Conservation (phyloP, 768 basidiomycete genomes). For the Trametes villosa region DNA sequence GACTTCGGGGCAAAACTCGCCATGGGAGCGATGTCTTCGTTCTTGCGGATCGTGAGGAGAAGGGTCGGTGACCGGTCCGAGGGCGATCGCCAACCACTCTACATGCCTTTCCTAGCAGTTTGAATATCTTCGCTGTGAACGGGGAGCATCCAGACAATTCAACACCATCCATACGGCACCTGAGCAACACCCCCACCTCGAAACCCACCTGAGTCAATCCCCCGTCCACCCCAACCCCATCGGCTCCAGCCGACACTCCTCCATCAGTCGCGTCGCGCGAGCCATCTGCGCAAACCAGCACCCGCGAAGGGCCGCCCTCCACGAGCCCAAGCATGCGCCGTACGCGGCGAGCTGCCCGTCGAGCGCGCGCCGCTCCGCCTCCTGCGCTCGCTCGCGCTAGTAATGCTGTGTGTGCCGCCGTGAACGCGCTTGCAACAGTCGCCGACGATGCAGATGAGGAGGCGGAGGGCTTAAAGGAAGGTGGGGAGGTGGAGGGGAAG, state of each 20-base stretch:
- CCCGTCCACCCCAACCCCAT: conserved; percentile 56
- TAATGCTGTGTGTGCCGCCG: conserved; percentile 37
- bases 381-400: conserved; percentile 41
- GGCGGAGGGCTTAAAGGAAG: background rate
- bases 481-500: conserved; percentile 29
- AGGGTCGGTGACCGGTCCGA: too few relatives aligned
- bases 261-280: conserved; percentile 49
- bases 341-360: conserved; percentile 48
- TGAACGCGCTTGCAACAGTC: conserved; percentile 41
- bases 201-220: conserved; percentile 37
- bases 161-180: too few relatives aligned
- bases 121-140: too few relatives aligned
- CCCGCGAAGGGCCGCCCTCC: conserved; percentile 39
- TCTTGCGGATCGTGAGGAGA: too few relatives aligned
- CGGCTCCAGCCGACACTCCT: conserved; percentile 54
- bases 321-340: conserved; percentile 44
- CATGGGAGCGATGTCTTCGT: too few relatives aligned
- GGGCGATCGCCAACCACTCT: too few relatives aligned
- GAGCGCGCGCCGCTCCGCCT: conserved; percentile 41
- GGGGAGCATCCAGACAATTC: too few relatives aligned
- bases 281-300: conserved; percentile 51
- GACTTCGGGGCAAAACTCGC: too few relatives aligned
- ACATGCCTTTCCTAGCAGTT: too few relatives aligned
- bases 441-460: background rate
- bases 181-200: too few relatives aligned